These are phyloP conservation scores for Apophysomyces trapeziformis DNA, from an alignment of 371 early-diverging fungal genomes.

Conservation along the genomic window DNA sequence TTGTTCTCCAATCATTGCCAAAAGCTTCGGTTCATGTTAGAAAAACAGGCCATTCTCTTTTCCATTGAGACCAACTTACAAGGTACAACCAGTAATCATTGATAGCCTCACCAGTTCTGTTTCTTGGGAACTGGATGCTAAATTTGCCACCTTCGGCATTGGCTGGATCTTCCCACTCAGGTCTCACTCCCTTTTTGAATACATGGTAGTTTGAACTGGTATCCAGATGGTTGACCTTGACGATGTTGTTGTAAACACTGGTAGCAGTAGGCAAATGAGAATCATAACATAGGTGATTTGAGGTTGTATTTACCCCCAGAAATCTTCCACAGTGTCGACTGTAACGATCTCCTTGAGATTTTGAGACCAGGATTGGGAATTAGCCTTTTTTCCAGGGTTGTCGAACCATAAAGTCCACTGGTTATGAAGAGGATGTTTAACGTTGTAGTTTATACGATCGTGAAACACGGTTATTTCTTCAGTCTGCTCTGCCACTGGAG, in stretches of 20 bases:
- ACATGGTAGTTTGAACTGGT: constrained; percentile 92
- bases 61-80: constrained; percentile 46
- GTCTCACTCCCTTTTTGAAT: constrained; percentile 96
- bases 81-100: constrained; percentile 88
- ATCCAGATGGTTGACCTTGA: constrained; percentile 79
- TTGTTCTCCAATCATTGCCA: constrained; percentile 92
- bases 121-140: constrained; percentile 81
- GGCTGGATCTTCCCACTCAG: constrained; percentile 99
- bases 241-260: constrained; percentile 89
- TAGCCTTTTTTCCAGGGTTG: constrained; percentile 81
- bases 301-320: constrained; percentile 81
- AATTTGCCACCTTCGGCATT: constrained; percentile 98
- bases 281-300: background rate
- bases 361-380: constrained; percentile 84
- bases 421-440: constrained; percentile 90
- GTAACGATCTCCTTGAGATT: constrained; percentile 88
- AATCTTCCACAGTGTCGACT: constrained; percentile 93
- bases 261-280: background rate
- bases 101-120: constrained; percentile 74
- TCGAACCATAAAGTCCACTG: constrained; percentile 97
- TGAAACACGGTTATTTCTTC: constrained; percentile 36
- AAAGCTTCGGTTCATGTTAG: constrained; percentile 51
- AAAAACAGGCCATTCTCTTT: background rate
- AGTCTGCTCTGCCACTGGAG: background rate
- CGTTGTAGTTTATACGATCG: constrained; percentile 70